Evolutionary conservation across 202 grass and related monocot species (phyloP), one percentile per base, ranked within the genome.

Genomic region (Carex arenaria): DNA sequence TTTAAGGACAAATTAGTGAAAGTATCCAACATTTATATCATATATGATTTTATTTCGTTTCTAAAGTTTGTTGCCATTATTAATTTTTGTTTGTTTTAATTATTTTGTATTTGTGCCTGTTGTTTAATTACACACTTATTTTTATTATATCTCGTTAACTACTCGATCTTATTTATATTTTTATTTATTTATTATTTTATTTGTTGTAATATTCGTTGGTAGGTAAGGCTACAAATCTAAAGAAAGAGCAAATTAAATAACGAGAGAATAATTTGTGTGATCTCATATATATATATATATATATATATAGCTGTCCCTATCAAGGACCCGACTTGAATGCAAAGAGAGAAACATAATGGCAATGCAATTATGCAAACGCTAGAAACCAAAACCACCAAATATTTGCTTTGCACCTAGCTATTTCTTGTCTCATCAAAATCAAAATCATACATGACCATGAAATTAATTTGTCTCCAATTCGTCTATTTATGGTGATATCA

Each of bases 211-310:
- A 31, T n/a, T 31, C 55, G 1, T 55, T 14, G 45, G 49, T 75
- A 75, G 47, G 71, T 74, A 74, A 74, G 71, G 13, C 71, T 74
- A 74, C 22, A 23, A 55, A 75, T 75, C 26, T 26, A 53, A 10
- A 55, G 22, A 47, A 43, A 69, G 42, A 43, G 9, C 6, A 9
- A 43, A 15, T 9, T 1, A 9, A 43, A 15, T 9, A 55, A 55
- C 2, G 45, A 75, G 49, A 31, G 72, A 75, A 75, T 75, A 26
- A 26, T 26, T 1, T 55, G 8, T 43, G 1, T 31, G 49, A 75
- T 75, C 14, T 75, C 72, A 75, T 55, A 32, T 26, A 26, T 26
- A 26, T 26, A 26, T 26, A 26, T 26, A 26, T 26, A 26, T 26
- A 26, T 26, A 26, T n/a, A n/a, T 26, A 26, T 26, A 26, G 22